Evolutionary conservation across 805 yeast genomes (phyloP), one percentile per base, ranked within the genome.

Genomic region (Starmerella davenportii): DNA sequence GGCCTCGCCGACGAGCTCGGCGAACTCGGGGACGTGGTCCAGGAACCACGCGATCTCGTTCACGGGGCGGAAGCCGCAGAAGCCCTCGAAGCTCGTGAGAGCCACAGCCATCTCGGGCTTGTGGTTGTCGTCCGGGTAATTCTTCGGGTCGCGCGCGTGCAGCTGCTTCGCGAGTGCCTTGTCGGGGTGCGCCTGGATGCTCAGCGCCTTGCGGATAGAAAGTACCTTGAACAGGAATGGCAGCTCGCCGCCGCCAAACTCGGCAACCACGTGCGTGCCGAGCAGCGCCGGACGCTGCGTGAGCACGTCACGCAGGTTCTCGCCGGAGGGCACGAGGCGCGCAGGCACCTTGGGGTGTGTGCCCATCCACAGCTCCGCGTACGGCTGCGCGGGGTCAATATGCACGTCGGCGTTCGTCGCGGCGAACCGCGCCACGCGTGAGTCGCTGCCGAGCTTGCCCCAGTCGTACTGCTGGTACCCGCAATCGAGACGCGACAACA

Each of bases 51-150:
- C 76, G 49, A 90, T 69, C 60, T 84, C 78, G 27, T 65, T 68
- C 52, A 85, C 69, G 17, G 98, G 98, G 56, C 90, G 77, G 66
- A 90, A 90, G 0, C 98, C 98, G 61, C 98, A 90, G 62, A 90
- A 87, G 0, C 95, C 96, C 64, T 90, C 96, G 52, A 90, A 90
- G 43, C 73, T 80, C 18, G 96, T 85, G 38, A 90, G 75, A 7
- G 98, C 98, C 54, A 90, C 73, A 37, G 98, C 96, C 98, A 90
- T 90, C 61, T 90, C 98, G n/a, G 98, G 98, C 65, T 90, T 90
- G 63, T 90, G 98, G 65, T 90, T 90, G 58, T 77, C 93, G 62
- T 90, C 98, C 3, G 96, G 96, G 58, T 90, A 90, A 62, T 90
- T 79, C 52, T 74, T 73, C 40, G 98, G 96, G 62, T 90, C 96